Conservation (phyloP, 345 rosid species). For the Eucalyptus albens region DNA sequence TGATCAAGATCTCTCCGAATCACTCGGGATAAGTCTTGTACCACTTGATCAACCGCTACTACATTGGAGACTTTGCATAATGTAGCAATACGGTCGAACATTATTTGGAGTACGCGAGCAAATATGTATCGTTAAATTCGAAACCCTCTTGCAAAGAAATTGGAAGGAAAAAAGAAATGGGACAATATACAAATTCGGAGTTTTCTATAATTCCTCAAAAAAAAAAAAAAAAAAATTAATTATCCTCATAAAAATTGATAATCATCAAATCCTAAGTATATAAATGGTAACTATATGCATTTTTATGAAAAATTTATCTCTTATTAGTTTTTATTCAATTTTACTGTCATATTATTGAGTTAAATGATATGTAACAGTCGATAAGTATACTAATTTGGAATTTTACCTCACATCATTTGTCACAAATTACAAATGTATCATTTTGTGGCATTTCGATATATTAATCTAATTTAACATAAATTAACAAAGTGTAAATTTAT, state of each 20-base stretch:
- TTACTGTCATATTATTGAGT: fast-evolving
- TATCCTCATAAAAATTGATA: background rate
- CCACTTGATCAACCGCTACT: background rate
- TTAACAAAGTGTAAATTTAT: fast-evolving
- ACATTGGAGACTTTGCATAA: background rate
- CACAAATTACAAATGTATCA: too few relatives aligned
- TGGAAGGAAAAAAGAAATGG: background rate
- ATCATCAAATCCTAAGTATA: background rate
- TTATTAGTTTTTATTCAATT: fast-evolving
- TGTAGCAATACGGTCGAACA: background rate
- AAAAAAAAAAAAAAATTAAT: too few relatives aligned
- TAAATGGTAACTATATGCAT: background rate
- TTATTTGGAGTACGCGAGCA: background rate
- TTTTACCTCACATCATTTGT: too few relatives aligned
- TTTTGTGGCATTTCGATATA: too few relatives aligned
- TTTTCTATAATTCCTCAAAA: background rate
- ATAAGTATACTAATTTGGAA: too few relatives aligned
- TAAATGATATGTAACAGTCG: fast-evolving
- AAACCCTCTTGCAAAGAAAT: background rate
- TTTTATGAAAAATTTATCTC: background rate
- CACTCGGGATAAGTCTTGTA: background rate
- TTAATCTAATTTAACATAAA: too few relatives aligned
- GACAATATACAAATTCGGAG: background rate
- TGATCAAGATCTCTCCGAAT: background rate
- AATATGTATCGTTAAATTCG: fast-evolving